Evolutionary conservation across 495 filamentous ascomycete genomes (phyloP).

Genomic region (Daldinia caldariorum): DNA sequence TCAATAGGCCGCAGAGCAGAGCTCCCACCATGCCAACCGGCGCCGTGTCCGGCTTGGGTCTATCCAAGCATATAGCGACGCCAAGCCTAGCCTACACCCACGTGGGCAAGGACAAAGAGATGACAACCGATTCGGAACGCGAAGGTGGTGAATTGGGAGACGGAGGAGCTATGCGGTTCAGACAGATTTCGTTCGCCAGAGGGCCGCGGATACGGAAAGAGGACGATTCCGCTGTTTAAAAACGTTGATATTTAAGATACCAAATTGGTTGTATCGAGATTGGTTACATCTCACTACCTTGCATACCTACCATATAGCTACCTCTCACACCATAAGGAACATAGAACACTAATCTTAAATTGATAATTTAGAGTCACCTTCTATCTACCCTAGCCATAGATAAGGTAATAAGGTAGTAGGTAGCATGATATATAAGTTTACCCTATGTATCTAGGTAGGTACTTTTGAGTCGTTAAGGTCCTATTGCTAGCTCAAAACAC

Average conservation of each 20-base stretch:
- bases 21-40: conserved; percentile 16
- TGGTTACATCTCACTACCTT: conserved; percentile 1
- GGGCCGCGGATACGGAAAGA: conserved; percentile 31
- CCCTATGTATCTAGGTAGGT: too few species aligned
- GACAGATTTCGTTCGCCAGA: conserved; percentile 43
- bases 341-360: conserved; percentile 2
- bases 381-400: neutral
- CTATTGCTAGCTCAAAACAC: conserved; percentile 17
- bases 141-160: conserved; percentile 24
- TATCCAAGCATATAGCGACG: conserved; percentile 18
- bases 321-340: neutral
- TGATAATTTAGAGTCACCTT: neutral
- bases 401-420: too few species aligned
- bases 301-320: neutral
- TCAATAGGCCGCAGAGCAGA: conserved; percentile 14
- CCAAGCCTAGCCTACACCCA: conserved; percentile 17
- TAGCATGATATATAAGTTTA: too few species aligned
- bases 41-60: conserved; percentile 11
- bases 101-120: conserved; percentile 24
- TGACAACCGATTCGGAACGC: conserved; percentile 34
- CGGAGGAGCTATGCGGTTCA: conserved; percentile 33
- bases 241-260: conserved; percentile 5
- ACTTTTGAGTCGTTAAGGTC: neutral
- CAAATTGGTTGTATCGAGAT: conserved; percentile 3
- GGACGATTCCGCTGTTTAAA: conserved; percentile 33